phyloP scores from a whole-genome alignment of 257 asterid genomes.

The Nicotiana attenuata region DNA sequence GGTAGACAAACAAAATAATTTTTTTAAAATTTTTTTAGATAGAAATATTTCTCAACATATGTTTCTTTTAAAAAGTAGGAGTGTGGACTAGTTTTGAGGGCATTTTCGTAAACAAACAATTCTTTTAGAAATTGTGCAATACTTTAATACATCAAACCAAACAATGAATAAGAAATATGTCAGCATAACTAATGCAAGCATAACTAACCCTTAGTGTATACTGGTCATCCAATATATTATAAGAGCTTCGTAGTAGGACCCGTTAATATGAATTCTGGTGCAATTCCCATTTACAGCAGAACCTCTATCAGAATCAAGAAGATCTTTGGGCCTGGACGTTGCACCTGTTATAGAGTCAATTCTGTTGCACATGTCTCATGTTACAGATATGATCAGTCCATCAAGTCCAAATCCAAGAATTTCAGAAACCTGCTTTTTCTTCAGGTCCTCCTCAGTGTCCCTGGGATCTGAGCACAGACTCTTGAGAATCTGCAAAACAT shows the following conservation, averaged over 20 bases:
- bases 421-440: conserved; percentile 56
- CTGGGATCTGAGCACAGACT: conserved; percentile 43
- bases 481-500: conserved; percentile 20
- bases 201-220: no score
- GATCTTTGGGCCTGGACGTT: conserved; percentile 27
- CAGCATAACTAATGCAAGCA: no score
- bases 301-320: conserved; percentile 57
- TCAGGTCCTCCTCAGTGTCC: conserved; percentile 69
- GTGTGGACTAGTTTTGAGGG: no score
- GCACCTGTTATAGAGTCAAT: conserved; percentile 64
- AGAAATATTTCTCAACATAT: no score
- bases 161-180: no score
- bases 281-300: conserved; percentile 45
- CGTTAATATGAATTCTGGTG: conserved; percentile 30
- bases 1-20: no score
- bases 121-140: no score
- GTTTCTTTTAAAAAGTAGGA: no score
- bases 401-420: conserved; percentile 50
- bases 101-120: no score
- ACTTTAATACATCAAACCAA: no score
- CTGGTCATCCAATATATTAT: conserved; percentile 39
- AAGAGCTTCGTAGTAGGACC: conserved; percentile 51
- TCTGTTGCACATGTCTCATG: conserved; percentile 49
- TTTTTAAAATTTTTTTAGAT: no score
- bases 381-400: conserved; percentile 39